Conservation (phyloP, 768 basidiomycete species). For the Leucogyrophana mollusca region DNA sequence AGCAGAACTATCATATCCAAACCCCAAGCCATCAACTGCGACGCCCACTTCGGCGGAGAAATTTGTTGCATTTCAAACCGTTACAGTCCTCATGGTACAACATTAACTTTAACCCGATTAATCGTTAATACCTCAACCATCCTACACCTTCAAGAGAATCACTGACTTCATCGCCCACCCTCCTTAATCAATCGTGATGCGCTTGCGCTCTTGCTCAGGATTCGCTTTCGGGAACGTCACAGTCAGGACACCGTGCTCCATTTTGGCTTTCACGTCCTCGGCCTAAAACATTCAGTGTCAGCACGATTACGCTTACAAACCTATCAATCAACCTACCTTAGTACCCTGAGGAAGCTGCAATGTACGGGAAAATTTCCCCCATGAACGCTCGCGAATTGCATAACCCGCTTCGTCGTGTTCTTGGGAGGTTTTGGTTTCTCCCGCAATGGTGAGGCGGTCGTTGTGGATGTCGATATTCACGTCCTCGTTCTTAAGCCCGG, state of each 20-base stretch:
- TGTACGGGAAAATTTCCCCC: slow-evolving; percentile 47
- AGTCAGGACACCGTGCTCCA: slow-evolving; percentile 53
- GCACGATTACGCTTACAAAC: background rate
- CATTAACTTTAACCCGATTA: no score
- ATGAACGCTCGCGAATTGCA: slow-evolving; percentile 42
- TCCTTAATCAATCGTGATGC: slow-evolving; percentile 32
- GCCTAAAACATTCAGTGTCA: slow-evolving; percentile 15
- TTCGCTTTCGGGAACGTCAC: slow-evolving; percentile 52
- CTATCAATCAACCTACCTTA: slow-evolving; percentile 32
- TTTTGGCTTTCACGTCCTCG: slow-evolving; percentile 38
- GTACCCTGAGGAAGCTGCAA: slow-evolving; percentile 47
- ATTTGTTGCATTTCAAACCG: no score
- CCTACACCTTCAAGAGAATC: no score
- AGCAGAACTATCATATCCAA: no score
- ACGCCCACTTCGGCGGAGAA: no score
- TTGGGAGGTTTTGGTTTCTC: slow-evolving; percentile 37
- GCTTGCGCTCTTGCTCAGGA: slow-evolving; percentile 41
- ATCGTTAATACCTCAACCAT: no score
- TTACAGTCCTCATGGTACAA: no score
- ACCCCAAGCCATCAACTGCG: no score
- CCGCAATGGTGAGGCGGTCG: slow-evolving; percentile 49
- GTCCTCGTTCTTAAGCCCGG: slow-evolving; percentile 51
- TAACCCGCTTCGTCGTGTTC: slow-evolving; percentile 36
- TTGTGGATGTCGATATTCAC: slow-evolving; percentile 51
- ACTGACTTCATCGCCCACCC: no score